Percentiles rank a stretch among this genome's conserved stretches.
phyloP scores from a whole-genome alignment of 352 stramenopile genomes.

The Phytophthora pluvialis region DNA sequence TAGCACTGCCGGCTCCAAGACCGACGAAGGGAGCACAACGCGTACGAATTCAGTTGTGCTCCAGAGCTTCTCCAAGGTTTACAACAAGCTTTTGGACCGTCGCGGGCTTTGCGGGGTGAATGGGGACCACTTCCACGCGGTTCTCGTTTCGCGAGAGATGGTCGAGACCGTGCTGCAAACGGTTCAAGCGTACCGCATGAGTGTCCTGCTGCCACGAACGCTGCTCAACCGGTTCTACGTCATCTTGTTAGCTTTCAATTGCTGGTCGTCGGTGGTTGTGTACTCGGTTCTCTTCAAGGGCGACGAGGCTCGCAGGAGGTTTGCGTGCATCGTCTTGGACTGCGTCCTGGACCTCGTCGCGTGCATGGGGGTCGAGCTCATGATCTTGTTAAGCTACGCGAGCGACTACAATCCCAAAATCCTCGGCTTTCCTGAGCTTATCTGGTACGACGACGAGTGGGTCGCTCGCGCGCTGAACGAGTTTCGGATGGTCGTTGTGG shows the following conservation, averaged over 20 bases:
- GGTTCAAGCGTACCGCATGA: constrained; percentile 39
- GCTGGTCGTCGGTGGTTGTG: constrained; percentile 24
- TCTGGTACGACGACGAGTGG: constrained; percentile 45
- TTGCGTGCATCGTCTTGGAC: constrained; percentile 31
- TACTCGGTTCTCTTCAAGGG: constrained; percentile 13
- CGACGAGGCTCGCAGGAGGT: constrained; percentile 18
- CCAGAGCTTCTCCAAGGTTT: constrained; percentile 2
- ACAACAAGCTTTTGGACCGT: constrained; percentile 9
- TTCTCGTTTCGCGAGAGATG: constrained; percentile 28
- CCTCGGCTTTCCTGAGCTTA: constrained; percentile 14
- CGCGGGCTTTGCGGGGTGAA: constrained; percentile 31
- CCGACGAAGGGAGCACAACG: background rate
- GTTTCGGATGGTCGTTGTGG: constrained; percentile 32
- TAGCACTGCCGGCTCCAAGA: background rate
- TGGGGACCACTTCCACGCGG: constrained; percentile 29
- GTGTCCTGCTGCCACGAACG: constrained; percentile 22
- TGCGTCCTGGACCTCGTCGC: constrained; percentile 29
- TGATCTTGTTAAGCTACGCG: constrained; percentile 22
- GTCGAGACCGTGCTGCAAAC: constrained; percentile 35
- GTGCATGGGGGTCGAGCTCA: constrained; percentile 21
- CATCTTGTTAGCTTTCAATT: constrained; percentile 30
- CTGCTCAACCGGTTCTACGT: constrained; percentile 46
- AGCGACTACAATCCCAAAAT: constrained; percentile 15
- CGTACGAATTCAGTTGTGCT: constrained; percentile 6
- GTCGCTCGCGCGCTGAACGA: constrained; percentile 33